Conservation (phyloP, 23 red algal genomes). For the Gracilaria gracilis region DNA sequence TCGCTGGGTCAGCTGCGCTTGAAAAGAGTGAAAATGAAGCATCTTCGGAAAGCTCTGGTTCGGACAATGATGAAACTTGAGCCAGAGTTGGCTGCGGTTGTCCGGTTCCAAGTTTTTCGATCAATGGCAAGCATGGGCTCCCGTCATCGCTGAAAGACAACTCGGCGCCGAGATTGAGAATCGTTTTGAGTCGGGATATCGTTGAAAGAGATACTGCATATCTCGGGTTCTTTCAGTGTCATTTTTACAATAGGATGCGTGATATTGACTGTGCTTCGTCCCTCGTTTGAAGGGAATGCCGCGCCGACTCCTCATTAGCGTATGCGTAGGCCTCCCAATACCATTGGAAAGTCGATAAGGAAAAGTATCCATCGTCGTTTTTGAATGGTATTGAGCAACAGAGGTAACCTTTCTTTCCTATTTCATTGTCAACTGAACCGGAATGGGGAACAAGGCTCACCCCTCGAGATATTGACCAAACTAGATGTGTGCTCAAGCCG, state of each 20-base stretch:
- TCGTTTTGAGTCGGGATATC: too few species aligned
- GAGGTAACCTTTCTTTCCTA: constrained; percentile 50
- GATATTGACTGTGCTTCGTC: neutral
- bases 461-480: constrained; percentile 52
- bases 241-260: neutral
- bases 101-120: too few species aligned
- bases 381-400: constrained; percentile 63
- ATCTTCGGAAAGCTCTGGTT: neutral
- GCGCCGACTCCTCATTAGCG: constrained; percentile 33
- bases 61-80: constrained; percentile 1
- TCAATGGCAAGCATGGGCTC: neutral
- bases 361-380: constrained; percentile 55
- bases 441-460: constrained; percentile 54
- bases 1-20: too few species aligned
- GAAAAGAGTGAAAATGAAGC: neutral
- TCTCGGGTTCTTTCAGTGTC: neutral
- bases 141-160: neutral
- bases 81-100: neutral
- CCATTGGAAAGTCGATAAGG: constrained; percentile 14
- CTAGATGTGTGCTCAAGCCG: constrained; percentile 55
- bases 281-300: constrained; percentile 5
- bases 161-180: too few species aligned
- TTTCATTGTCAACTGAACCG: constrained; percentile 42
- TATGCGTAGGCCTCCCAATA: constrained; percentile 57
- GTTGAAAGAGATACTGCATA: too few species aligned